Evolutionary conservation across 768 basidiomycete genomes (phyloP), one percentile per base, ranked within the genome.

Genomic region (Grammothele lineata): DNA sequence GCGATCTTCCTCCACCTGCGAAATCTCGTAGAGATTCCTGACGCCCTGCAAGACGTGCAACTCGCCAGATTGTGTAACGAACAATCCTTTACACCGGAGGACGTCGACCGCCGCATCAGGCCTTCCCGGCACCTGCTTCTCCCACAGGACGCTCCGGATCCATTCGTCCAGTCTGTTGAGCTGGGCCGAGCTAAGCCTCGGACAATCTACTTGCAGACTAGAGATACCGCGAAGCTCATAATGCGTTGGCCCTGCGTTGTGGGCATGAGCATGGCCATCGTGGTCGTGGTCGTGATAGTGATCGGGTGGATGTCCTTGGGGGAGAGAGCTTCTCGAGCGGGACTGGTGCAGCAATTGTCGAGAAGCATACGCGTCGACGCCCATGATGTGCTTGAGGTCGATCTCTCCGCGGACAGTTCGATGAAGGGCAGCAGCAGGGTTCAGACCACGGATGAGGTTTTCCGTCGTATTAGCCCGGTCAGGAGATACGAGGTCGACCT

Each of bases 1-100:
- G n/a, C 57, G 58, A 43, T 53, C 48, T 0, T 49, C 57, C 26
- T 69, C 70, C 33, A 82, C 68, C 40, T 72, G 65, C 0, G 64
- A 60, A 12, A 94, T 76, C 57, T 99, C 95, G 61, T 94, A 99
- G 64, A 97, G 75, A 55, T 72, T 90, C 54, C 90, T 73, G 11
- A 99, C 96, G 2, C 94, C 96, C 61, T 99, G 96, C 37, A 99
- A 67, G 43, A 98, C 79, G 56, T 83, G 77, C 46, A 77, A 72
- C 43, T 76, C 70, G 2, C 86, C 86, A 0, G 67, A 64, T 2
- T 72, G 63, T 9, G 72, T 68, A 15, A 64, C 64, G 53, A 95
- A 82, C 17, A 92, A 71, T 7, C 94, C 95, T 62, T 99, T 98
- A 58, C 91, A 90, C 14, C 96, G 81, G 17, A 99, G 68, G 4